These are phyloP conservation scores for Hypericum androsaemum DNA, from an alignment of 345 rosid genomes.

Conservation along the genomic window DNA sequence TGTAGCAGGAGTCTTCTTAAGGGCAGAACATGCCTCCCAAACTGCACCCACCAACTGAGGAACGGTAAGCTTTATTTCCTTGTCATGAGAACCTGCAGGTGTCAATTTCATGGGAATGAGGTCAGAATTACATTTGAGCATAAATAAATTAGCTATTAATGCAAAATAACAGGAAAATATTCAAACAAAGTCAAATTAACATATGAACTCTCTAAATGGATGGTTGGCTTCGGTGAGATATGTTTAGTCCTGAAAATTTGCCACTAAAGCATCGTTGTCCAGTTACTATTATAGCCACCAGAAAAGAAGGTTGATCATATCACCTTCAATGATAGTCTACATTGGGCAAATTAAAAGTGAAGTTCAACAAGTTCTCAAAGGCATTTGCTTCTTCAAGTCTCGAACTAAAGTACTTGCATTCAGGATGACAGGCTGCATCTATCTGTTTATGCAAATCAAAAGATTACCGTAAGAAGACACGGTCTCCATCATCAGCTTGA, in stretches of 20 bases:
- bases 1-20: constrained; percentile 71
- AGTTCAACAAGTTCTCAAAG: too few species aligned
- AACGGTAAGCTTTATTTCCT: constrained; percentile 31
- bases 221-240: too few species aligned
- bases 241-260: too few species aligned
- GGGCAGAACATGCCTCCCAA: constrained; percentile 80
- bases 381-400: too few species aligned
- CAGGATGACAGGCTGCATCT: neutral
- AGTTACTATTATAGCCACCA: too few species aligned
- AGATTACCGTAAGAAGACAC: constrained; percentile 52
- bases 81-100: constrained; percentile 40
- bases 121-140: neutral
- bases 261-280: too few species aligned
- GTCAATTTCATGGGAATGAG: neutral
- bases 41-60: constrained; percentile 69
- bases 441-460: neutral
- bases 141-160: neutral
- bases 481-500: constrained; percentile 67
- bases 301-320: too few species aligned
- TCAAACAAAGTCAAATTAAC: neutral
- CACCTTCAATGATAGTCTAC: too few species aligned
- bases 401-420: neutral
- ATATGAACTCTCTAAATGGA: too few species aligned
- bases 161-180: neutral
- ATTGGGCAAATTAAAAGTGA: too few species aligned